A percentile compares a stretch with the other conserved stretches of the same genome.
These are phyloP conservation scores for Penicillium antarcticum DNA, from an alignment of 495 filamentous ascomycete genomes.

Conservation along the genomic window DNA sequence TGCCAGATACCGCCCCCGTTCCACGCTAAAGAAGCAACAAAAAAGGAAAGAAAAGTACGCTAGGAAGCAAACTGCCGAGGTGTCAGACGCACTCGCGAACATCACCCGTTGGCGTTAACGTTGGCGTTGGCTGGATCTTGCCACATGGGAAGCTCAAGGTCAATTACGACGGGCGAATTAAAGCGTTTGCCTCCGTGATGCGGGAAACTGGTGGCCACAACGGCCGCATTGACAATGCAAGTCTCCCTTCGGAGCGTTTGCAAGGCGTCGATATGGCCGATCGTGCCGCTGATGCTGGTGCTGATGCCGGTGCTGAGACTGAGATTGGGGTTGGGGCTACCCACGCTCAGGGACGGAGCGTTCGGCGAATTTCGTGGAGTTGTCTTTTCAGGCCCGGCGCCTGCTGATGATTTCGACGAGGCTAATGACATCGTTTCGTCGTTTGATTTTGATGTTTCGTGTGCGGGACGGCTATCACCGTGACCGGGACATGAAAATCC, in stretches of 20 bases:
- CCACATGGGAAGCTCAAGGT: constrained; percentile 69
- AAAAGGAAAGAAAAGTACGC: no score
- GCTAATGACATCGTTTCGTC: constrained; percentile 10
- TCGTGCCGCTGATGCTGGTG: neutral
- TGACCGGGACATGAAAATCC: constrained; percentile 18
- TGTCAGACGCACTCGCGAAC: constrained; percentile 12
- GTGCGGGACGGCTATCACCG: neutral
- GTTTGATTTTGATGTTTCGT: neutral
- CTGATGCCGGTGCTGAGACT: no score
- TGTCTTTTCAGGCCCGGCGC: neutral
- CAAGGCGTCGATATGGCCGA: constrained; percentile 20
- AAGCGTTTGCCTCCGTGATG: constrained; percentile 56
- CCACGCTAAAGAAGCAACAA: no score
- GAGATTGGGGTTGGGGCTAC: neutral
- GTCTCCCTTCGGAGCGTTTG: constrained; percentile 60
- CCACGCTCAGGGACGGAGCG: constrained; percentile 4
- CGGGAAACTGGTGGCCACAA: constrained; percentile 65
- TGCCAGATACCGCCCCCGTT: neutral
- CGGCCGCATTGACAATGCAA: constrained; percentile 73
- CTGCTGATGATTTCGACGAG: constrained; percentile 7
- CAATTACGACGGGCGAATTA: constrained; percentile 75
- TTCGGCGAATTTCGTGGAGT: neutral
- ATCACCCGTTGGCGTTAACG: constrained; percentile 1
- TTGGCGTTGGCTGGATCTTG: constrained; percentile 1
- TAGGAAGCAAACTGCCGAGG: neutral